Conservation (phyloP, 345 rosid genomes). For the Eutrema japonicum region DNA sequence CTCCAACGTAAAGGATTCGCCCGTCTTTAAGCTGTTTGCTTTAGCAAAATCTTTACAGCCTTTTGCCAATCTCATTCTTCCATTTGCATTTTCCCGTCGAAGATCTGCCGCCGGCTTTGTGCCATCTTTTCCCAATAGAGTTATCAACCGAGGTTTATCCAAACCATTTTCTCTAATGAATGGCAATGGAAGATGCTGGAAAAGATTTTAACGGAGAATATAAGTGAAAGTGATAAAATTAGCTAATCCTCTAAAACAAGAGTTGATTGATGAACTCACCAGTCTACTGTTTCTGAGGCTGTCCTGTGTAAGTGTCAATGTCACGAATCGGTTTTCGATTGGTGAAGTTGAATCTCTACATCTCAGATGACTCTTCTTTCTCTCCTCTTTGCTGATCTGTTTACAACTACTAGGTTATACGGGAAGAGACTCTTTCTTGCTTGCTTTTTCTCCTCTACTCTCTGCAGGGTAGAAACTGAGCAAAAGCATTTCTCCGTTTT, state of each 20-base stretch:
- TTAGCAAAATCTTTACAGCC: not conserved
- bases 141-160: not conserved
- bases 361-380: no score
- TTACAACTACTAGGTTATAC: no score
- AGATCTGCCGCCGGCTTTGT: not conserved
- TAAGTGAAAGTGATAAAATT: not conserved
- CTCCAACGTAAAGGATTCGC: not conserved
- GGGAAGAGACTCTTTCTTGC: no score
- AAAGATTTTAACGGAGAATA: not conserved
- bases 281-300: accelerated
- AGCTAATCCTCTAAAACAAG: not conserved
- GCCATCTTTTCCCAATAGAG: not conserved
- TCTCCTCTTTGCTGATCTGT: no score
- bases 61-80: not conserved
- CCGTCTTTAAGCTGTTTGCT: not conserved
- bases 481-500: not conserved
- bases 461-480: not conserved
- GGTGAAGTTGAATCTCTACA: not conserved
- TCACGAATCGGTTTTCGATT: not conserved
- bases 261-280: slow-evolving; percentile 3
- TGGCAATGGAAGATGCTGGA: not conserved
- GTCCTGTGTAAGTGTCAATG: not conserved
- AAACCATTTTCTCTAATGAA: not conserved
- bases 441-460: no score
- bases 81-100: not conserved